Evolutionary conservation across 805 yeast species (phyloP).

Genomic region (Candida tibetensis): DNA sequence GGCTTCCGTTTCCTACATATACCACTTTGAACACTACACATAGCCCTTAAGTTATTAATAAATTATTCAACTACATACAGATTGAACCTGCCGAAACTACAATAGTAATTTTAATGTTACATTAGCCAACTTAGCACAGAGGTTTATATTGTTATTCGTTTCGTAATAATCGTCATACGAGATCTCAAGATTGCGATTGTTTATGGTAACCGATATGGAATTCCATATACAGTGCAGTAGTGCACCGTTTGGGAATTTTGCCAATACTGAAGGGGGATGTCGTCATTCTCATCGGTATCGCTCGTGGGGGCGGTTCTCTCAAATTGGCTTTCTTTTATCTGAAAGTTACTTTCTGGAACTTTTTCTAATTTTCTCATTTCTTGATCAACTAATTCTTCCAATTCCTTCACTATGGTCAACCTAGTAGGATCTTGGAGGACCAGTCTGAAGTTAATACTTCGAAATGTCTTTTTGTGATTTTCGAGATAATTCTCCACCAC

Average conservation of each 20-base stretch:
- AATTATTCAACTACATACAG: too few species aligned
- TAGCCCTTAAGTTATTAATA: too few species aligned
- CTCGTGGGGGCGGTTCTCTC: conserved; percentile 18
- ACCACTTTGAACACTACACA: too few species aligned
- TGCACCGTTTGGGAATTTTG: conserved; percentile 35
- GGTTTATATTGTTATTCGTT: too few species aligned
- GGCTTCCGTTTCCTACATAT: too few species aligned
- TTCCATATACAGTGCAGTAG: conserved; percentile 27
- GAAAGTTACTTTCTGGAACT: conserved; percentile 11
- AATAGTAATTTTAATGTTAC: too few species aligned
- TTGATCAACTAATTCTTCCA: conserved; percentile 16
- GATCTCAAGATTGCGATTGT: too few species aligned
- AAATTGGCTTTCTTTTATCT: conserved; percentile 10
- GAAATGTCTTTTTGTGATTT: conserved; percentile 13
- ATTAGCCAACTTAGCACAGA: too few species aligned
- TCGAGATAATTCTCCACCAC: conserved; percentile 29
- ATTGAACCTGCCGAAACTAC: too few species aligned
- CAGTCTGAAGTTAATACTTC: conserved; percentile 9
- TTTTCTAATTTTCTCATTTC: conserved; percentile 14
- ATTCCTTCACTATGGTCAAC: conserved; percentile 16
- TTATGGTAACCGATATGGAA: too few species aligned
- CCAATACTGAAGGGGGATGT: conserved; percentile 28
- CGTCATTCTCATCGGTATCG: conserved; percentile 8
- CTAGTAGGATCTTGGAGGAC: conserved; percentile 14
- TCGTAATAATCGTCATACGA: too few species aligned